phyloP scores from a whole-genome alignment of 768 basidiomycete genomes.

The Tremella fuciformis region DNA sequence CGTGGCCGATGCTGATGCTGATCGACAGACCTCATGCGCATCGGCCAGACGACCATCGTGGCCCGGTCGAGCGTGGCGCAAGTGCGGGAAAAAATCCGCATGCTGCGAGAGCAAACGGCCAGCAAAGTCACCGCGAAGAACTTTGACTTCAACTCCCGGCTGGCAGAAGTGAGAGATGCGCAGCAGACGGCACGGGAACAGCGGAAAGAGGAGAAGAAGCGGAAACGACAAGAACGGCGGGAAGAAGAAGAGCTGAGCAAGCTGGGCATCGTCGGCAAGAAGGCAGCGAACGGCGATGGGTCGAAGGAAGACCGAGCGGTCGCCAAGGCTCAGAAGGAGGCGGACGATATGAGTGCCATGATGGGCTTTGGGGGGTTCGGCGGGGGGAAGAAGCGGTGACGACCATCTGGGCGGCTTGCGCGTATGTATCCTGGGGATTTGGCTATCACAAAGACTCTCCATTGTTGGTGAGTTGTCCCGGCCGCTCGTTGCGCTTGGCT shows the following conservation, averaged over 20 bases:
- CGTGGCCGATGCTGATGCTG: background rate
- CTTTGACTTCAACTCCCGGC: constrained; percentile 89
- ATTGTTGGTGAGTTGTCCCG: no score
- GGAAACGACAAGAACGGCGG: constrained; percentile 65
- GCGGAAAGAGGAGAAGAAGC: constrained; percentile 56
- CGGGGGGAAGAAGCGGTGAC: constrained; percentile 25
- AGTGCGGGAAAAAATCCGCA: constrained; percentile 85
- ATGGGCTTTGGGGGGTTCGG: constrained; percentile 95
- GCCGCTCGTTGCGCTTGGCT: no score
- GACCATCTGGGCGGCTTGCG: background rate
- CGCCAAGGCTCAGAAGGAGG: constrained; percentile 45
- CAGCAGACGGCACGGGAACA: constrained; percentile 64
- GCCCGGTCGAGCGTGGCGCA: constrained; percentile 87
- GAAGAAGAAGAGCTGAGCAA: constrained; percentile 69
- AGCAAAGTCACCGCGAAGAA: constrained; percentile 77
- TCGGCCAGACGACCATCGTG: constrained; percentile 95
- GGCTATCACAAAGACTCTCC: no score
- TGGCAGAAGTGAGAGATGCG: constrained; percentile 74
- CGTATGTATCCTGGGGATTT: no score
- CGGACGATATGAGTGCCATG: constrained; percentile 69
- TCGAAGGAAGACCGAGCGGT: background rate
- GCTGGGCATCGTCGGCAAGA: constrained; percentile 52
- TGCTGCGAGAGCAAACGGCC: constrained; percentile 80
- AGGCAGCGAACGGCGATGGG: background rate
- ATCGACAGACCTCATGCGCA: constrained; percentile 69